These are phyloP conservation scores for Triticum turgidum DNA, from an alignment of 176 grass and related monocot genomes.

Conservation along the genomic window DNA sequence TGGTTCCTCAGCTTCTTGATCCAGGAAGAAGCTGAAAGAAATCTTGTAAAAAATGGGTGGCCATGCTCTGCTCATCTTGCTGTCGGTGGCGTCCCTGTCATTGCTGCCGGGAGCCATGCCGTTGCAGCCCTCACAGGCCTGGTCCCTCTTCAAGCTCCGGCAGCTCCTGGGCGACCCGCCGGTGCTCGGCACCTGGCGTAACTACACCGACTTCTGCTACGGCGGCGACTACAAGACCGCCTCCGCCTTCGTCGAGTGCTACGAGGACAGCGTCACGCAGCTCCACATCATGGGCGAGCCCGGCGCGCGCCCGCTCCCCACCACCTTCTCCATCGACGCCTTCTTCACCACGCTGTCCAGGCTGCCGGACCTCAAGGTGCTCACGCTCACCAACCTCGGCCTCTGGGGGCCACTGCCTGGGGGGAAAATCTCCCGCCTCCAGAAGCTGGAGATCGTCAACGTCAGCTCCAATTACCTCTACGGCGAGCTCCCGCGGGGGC, in stretches of 20 bases:
- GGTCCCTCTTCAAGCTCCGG: slow-evolving; percentile 90
- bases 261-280: slow-evolving; percentile 91
- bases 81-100: slow-evolving; percentile 55
- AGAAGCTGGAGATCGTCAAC: slow-evolving; percentile 85
- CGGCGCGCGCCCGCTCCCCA: slow-evolving; percentile 45
- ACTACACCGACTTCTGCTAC: slow-evolving; percentile 88
- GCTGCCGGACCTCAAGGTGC: slow-evolving; percentile 80
- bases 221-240: slow-evolving; percentile 52
- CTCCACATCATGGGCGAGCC: slow-evolving; percentile 70
- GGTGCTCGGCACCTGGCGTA: slow-evolving; percentile 61
- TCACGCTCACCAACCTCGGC: slow-evolving; percentile 76
- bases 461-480: slow-evolving; percentile 84
- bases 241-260: slow-evolving; percentile 76
- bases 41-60: slow-evolving; percentile 17
- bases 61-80: slow-evolving; percentile 36
- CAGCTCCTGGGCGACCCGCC: slow-evolving; percentile 71
- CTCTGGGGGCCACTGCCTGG: slow-evolving; percentile 77
- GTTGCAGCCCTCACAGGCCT: slow-evolving; percentile 81
- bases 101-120: slow-evolving; percentile 50
- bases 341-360: slow-evolving; percentile 83
- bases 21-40: not conserved
- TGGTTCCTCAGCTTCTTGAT: slow-evolving; percentile 6
- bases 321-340: slow-evolving; percentile 71
- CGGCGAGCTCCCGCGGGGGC: slow-evolving; percentile 55
- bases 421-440: slow-evolving; percentile 64